Evolutionary conservation across 2,329 filamentous ascomycete species (phyloP).

Genomic region (Aspergillus quadrilineatus): DNA sequence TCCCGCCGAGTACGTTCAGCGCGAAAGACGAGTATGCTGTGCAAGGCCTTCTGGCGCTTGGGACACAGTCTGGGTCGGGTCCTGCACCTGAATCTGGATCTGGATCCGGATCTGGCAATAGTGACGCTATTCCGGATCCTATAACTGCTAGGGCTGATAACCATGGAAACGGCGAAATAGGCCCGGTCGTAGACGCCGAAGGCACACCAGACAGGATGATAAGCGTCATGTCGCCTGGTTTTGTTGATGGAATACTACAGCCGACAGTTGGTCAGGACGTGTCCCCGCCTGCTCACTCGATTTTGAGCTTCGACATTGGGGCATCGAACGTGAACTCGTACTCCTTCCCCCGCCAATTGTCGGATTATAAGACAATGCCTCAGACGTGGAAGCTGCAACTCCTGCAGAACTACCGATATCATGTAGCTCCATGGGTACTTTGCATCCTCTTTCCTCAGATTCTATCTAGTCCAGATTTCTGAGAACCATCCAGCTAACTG

Average conservation of each 20-base stretch:
- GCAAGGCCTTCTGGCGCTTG: conserved; percentile 27
- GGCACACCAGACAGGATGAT: neutral
- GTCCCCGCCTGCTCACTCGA: neutral
- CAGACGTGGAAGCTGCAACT: conserved; percentile 33
- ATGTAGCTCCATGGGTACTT: conserved; percentile 49
- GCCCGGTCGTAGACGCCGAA: neutral
- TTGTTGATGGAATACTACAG: neutral
- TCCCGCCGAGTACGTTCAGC: conserved; percentile 15
- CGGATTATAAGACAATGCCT: neutral
- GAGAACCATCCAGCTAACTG: neutral
- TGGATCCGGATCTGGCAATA: neutral
- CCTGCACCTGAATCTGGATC: neutral
- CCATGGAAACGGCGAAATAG: neutral
- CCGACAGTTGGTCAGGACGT: neutral
- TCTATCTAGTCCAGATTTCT: neutral
- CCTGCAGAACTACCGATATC: conserved; percentile 47
- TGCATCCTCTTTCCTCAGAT: neutral
- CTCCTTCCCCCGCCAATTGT: neutral
- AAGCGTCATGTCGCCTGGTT: neutral
- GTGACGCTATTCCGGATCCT: neutral
- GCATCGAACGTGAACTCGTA: neutral
- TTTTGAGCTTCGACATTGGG: neutral
- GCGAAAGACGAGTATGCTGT: conserved; percentile 29
- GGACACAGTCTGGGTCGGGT: conserved; percentile 9
- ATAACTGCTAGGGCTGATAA: neutral